Conservation (phyloP, 306 rosid species). For the Abrus pulchellus region DNA sequence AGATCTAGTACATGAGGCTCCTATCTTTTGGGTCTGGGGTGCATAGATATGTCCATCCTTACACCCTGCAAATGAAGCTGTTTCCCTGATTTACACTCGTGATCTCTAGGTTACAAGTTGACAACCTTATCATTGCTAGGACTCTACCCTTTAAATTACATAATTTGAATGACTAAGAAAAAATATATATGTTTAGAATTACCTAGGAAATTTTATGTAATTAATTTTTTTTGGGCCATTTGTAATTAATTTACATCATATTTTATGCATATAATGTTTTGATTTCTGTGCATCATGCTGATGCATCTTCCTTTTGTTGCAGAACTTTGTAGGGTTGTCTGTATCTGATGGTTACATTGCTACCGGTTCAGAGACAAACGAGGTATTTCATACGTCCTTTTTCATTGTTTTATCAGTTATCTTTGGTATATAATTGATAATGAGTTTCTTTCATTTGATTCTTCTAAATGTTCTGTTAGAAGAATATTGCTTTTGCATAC, state of each 20-base stretch:
- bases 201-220: no score
- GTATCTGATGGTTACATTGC: constrained; percentile 89
- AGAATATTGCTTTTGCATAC: constrained; percentile 1
- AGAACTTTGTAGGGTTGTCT: constrained; percentile 93
- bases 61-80: no score
- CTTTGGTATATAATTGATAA: not conserved
- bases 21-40: no score
- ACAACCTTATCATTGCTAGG: no score
- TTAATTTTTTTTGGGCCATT: not conserved
- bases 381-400: constrained; percentile 56
- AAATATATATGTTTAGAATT: no score
- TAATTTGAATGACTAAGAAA: no score
- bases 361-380: constrained; percentile 93
- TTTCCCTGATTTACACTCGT: no score
- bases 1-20: no score
- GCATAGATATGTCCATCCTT: no score
- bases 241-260: not conserved
- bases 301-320: constrained; percentile 54
- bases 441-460: not conserved
- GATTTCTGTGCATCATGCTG: constrained; percentile 11
- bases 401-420: constrained; percentile 10
- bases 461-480: not conserved
- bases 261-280: not conserved
- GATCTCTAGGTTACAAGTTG: no score
- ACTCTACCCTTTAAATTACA: no score